Conservation (phyloP, 495 filamentous ascomycete species). For the Lophiostoma macrostomum region DNA sequence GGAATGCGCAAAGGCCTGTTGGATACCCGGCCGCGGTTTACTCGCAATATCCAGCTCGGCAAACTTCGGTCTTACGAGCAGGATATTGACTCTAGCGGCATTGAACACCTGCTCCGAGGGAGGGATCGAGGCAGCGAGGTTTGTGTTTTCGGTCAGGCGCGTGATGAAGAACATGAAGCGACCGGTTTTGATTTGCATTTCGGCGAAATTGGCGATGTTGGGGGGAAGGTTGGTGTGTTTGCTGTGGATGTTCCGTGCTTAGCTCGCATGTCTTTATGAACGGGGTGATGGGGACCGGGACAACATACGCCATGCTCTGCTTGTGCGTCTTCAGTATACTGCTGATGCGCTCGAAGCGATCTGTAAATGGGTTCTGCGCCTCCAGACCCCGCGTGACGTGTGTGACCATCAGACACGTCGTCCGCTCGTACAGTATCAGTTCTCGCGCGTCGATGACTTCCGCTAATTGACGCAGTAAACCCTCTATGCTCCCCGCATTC, state of each 20-base stretch:
- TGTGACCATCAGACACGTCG: constrained; percentile 90
- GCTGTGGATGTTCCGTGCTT: too few relatives aligned
- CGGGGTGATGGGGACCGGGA: neutral
- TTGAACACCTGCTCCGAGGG: constrained; percentile 86
- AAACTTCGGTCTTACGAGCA: constrained; percentile 79
- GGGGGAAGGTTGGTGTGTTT: constrained; percentile 42
- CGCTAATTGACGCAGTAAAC: constrained; percentile 72
- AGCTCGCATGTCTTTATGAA: too few relatives aligned
- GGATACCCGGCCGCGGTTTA: constrained; percentile 28
- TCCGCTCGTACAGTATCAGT: constrained; percentile 91
- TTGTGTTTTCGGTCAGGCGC: constrained; percentile 93
- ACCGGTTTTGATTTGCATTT: constrained; percentile 64
- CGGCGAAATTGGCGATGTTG: constrained; percentile 55
- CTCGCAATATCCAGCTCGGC: constrained; percentile 44
- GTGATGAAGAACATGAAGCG: constrained; percentile 89
- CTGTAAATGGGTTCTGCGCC: constrained; percentile 76
- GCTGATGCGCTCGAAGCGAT: constrained; percentile 89
- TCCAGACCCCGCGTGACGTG: constrained; percentile 72
- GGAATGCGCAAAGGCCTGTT: constrained; percentile 30
- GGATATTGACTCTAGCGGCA: constrained; percentile 81
- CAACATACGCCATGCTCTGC: constrained; percentile 61
- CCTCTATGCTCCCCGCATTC: constrained; percentile 85
- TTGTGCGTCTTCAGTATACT: constrained; percentile 99
- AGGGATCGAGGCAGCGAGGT: constrained; percentile 85
- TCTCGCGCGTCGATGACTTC: constrained; percentile 86